A percentile compares a stretch with the other conserved stretches of the same genome.
These are phyloP conservation scores for Dryas integrifolia DNA, from an alignment of 331 rosid species.

Conservation along the genomic window DNA sequence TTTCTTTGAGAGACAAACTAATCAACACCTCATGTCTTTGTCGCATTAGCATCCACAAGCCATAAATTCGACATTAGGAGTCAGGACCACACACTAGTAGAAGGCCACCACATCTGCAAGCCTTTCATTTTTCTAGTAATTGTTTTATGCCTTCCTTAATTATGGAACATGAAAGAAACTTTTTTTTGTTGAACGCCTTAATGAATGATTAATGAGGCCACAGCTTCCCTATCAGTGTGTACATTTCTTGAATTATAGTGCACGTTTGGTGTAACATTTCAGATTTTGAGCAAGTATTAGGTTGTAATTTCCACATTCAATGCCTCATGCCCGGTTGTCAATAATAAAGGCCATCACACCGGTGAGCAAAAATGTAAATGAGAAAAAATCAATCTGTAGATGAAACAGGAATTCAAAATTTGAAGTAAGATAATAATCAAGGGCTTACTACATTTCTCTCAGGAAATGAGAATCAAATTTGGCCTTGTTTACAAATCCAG, in stretches of 20 bases:
- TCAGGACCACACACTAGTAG: slow-evolving; percentile 32
- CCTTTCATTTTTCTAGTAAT: too few relatives aligned
- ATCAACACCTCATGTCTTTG: slow-evolving; percentile 42
- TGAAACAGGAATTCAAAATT: neutral
- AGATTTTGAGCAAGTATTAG: too few relatives aligned
- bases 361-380: neutral
- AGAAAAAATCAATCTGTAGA: too few relatives aligned
- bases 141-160: too few relatives aligned
- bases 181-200: too few relatives aligned
- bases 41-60: slow-evolving; percentile 34
- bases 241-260: too few relatives aligned
- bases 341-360: neutral
- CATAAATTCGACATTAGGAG: neutral
- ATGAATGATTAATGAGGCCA: too few relatives aligned
- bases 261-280: too few relatives aligned
- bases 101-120: neutral
- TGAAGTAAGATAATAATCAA: neutral
- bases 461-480: slow-evolving; percentile 3
- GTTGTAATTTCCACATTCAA: too few relatives aligned
- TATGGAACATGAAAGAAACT: too few relatives aligned
- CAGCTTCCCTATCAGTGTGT: too few relatives aligned
- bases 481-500: slow-evolving; percentile 9
- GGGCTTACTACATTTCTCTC: neutral
- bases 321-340: neutral
- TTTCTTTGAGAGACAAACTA: slow-evolving; percentile 21